Conservation (phyloP, 1,139 yeast genomes). For the Saccharomyces hybrid region DNA sequence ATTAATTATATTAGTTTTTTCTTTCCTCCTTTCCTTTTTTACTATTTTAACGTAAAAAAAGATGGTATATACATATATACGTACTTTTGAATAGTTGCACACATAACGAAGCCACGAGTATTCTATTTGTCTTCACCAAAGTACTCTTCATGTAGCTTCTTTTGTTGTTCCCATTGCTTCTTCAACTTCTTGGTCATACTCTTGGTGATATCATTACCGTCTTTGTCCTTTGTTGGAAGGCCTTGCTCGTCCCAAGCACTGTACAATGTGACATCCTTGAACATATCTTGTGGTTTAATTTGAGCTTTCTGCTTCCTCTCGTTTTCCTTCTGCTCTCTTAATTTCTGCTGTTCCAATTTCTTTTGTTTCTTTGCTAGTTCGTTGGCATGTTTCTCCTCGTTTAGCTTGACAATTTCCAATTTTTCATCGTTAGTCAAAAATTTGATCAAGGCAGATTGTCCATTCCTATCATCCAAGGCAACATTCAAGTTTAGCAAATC, state of each 20-base stretch:
- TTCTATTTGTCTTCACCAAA: conserved; percentile 9
- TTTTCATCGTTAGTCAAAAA: conserved; percentile 66
- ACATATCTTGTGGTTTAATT: conserved; percentile 64
- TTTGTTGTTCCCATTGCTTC: conserved; percentile 74
- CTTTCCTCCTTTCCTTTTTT: no score
- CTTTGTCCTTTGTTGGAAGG: conserved; percentile 65
- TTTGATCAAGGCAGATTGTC: conserved; percentile 65
- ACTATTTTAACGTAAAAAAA: neutral
- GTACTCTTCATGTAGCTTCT: conserved; percentile 70
- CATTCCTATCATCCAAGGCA: conserved; percentile 81
- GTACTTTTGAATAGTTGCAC: neutral
- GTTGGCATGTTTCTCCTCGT: conserved; percentile 52
- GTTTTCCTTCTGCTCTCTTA: conserved; percentile 52
- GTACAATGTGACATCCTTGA: conserved; percentile 47
- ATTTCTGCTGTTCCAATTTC: conserved; percentile 37
- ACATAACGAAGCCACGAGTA: neutral
- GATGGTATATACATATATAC: neutral
- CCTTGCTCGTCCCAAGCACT: conserved; percentile 82
- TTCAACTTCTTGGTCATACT: conserved; percentile 74
- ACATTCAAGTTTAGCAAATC: conserved; percentile 72
- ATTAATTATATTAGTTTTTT: neutral
- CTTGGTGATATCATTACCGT: conserved; percentile 85
- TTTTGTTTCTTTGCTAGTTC: conserved; percentile 44
- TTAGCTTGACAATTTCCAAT: conserved; percentile 50
- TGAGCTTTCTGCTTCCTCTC: conserved; percentile 66